phyloP scores from a whole-genome alignment of 345 rosid species.

The Salix brachista region DNA sequence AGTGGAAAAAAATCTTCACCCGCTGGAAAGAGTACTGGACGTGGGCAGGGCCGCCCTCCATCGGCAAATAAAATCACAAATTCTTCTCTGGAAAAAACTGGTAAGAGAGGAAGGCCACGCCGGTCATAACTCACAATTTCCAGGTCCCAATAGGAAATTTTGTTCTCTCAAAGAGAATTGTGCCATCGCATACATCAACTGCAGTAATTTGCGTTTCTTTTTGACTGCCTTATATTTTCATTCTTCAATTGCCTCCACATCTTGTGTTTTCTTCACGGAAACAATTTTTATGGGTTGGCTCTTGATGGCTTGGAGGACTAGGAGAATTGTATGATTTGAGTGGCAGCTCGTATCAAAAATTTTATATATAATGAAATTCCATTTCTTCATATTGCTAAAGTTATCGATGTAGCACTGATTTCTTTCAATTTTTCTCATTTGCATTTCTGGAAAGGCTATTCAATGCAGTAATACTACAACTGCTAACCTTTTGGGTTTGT shows the following conservation, averaged over 20 bases:
- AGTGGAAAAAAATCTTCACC: conserved; percentile 15
- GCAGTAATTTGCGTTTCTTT: conserved; percentile 7
- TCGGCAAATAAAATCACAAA: conserved; percentile 30
- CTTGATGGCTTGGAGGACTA: background rate
- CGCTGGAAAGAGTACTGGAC: conserved; percentile 38
- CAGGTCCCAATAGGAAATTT: conserved; percentile 11
- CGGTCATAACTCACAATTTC: conserved; percentile 32
- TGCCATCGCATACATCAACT: background rate
- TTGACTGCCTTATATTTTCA: background rate
- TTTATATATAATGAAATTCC: background rate
- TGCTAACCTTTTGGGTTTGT: no score
- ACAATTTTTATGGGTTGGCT: background rate
- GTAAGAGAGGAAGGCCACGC: conserved; percentile 77
- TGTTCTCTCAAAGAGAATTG: conserved; percentile 23
- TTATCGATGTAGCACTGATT: no score
- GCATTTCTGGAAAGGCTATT: no score
- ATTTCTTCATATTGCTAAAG: background rate
- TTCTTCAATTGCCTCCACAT: background rate
- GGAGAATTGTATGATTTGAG: background rate
- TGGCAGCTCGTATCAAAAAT: background rate
- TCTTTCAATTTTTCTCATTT: background rate
- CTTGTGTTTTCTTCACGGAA: background rate
- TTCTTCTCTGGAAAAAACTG: conserved; percentile 41
- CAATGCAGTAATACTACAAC: no score
- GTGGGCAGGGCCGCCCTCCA: conserved; percentile 39